A percentile compares a stretch with the other conserved stretches of the same genome.
These are phyloP conservation scores for Rubia yunnanensis DNA, from an alignment of 257 asterid genomes.

Conservation along the genomic window DNA sequence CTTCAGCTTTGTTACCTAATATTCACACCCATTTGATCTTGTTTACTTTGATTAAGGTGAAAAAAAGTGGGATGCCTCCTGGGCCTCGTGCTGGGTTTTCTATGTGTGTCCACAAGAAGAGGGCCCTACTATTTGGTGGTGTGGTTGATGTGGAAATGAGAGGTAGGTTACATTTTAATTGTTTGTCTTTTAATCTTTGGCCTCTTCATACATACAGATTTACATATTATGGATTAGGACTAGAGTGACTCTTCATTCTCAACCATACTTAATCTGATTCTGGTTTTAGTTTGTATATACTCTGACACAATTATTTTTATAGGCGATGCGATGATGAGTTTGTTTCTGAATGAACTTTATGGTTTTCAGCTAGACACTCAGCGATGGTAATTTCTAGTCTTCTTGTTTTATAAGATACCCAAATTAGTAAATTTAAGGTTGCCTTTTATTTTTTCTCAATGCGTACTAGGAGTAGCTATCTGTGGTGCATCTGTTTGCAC, in stretches of 20 bases:
- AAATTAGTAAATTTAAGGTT: background rate
- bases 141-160: constrained; percentile 98
- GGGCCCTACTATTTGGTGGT: constrained; percentile 94
- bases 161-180: constrained; percentile 36
- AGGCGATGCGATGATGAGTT: constrained; percentile 96
- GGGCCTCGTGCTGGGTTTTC: constrained; percentile 99
- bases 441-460: background rate
- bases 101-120: constrained; percentile 83
- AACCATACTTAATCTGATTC: background rate
- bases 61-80: constrained; percentile 96
- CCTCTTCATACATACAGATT: constrained; percentile 4
- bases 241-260: background rate
- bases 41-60: constrained; percentile 43
- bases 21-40: constrained; percentile 10
- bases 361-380: constrained; percentile 93
- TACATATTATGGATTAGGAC: background rate
- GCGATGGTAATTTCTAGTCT: constrained; percentile 60
- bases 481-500: background rate
- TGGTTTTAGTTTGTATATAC: background rate
- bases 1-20: background rate
- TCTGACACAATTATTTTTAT: constrained; percentile 14
- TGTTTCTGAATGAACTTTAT: constrained; percentile 90
- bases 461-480: background rate
- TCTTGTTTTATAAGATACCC: background rate
- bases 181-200: constrained; percentile 7